Evolutionary conservation across 2,329 filamentous ascomycete genomes (phyloP).

Genomic region (Aspergillus sp.): DNA sequence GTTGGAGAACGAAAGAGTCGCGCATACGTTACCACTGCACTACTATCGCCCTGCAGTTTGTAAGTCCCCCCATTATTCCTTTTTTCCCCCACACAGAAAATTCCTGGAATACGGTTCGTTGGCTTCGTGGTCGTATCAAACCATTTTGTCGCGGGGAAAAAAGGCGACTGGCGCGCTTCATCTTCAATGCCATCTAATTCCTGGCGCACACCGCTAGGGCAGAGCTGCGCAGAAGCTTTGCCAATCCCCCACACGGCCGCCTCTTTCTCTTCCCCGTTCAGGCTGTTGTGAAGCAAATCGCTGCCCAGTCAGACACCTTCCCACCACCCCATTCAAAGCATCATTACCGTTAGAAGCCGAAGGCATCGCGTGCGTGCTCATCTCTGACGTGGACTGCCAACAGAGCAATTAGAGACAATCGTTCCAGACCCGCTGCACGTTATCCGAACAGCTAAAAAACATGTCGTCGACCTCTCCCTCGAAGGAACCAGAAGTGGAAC

Average conservation of each 20-base stretch:
- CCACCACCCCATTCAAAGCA: conserved; percentile 16
- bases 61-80: conserved; percentile 7
- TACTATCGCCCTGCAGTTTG: conserved; percentile 3
- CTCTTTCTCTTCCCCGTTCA: conserved; percentile 16
- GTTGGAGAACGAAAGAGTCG: conserved; percentile 10
- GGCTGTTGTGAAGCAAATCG: conserved; percentile 33
- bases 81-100: conserved; percentile 1
- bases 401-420: conserved; percentile 32
- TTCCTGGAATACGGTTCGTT: conserved; percentile 5
- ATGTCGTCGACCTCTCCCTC: conserved; percentile 96
- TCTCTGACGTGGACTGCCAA: conserved; percentile 45
- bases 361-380: conserved; percentile 21
- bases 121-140: conserved; percentile 8
- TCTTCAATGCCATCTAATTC: conserved; percentile 14
- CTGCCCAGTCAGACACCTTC: conserved; percentile 31
- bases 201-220: conserved; percentile 22
- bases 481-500: conserved; percentile 84
- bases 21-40: conserved; percentile 20
- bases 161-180: conserved; percentile 12
- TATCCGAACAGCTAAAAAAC: conserved; percentile 57
- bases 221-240: conserved; percentile 16
- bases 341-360: conserved; percentile 20
- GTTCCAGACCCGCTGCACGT: conserved; percentile 31
- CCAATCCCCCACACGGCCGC: conserved; percentile 27
- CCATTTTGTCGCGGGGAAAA: conserved; percentile 1